Percentiles rank a stretch among this genome's conserved stretches.
Conservation (phyloP, 139 green algal genomes). For the Chlamydomonas schloesseri region DNA sequence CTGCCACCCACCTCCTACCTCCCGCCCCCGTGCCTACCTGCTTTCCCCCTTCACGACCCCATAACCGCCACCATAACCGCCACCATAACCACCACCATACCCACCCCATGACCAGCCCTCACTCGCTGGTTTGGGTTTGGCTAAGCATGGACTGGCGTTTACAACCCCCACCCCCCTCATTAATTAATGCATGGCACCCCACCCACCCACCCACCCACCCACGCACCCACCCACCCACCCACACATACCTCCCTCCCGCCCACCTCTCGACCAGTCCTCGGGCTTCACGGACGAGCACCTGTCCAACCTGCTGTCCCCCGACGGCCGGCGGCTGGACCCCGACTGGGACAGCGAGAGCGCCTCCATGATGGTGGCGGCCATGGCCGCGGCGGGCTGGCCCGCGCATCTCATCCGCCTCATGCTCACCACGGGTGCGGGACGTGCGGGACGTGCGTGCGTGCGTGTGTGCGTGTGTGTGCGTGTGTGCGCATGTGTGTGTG, state of each 20-base stretch:
- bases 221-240: background rate
- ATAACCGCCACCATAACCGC: too few relatives aligned
- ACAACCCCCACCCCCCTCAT: background rate
- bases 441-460: background rate
- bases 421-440: constrained; percentile 10
- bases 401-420: background rate
- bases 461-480: too few relatives aligned
- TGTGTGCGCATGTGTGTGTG: too few relatives aligned
- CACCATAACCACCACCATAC: too few relatives aligned
- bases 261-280: background rate
- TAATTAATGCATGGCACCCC: background rate
- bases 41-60: too few relatives aligned
- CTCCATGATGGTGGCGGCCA: constrained; percentile 23
- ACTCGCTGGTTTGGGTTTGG: too few relatives aligned
- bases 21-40: too few relatives aligned
- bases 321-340: constrained; percentile 25
- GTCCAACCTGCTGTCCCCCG: background rate
- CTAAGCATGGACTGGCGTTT: too few relatives aligned
- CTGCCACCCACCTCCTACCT: too few relatives aligned
- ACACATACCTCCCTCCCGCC: background rate
- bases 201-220: background rate
- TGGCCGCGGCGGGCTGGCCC: constrained; percentile 11
- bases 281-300: constrained; percentile 36
- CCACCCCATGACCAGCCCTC: too few relatives aligned
- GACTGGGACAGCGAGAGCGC: constrained; percentile 22